Evolutionary conservation across 805 yeast genomes (phyloP).

Genomic region (Zygosaccharomyces kombuchaensis): DNA sequence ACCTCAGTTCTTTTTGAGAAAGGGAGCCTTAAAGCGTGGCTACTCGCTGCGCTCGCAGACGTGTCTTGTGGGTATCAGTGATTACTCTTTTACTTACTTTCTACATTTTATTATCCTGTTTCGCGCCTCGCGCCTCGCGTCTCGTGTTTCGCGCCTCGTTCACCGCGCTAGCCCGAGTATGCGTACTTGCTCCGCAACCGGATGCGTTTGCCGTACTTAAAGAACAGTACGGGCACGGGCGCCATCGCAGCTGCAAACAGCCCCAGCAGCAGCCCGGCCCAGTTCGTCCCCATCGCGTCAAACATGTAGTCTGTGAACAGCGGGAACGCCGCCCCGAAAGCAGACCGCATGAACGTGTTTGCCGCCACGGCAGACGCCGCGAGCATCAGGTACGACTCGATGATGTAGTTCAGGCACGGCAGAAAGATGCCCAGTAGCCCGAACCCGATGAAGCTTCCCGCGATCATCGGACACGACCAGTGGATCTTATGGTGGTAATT

Average conservation of each 20-base stretch:
- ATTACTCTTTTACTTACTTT: too few relatives aligned
- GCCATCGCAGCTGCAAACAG: slow-evolving; percentile 51
- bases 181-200: slow-evolving; percentile 60
- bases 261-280: slow-evolving; percentile 76
- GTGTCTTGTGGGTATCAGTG: too few relatives aligned
- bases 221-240: slow-evolving; percentile 67
- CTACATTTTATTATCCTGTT: too few relatives aligned
- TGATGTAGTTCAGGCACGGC: slow-evolving; percentile 64
- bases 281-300: slow-evolving; percentile 59
- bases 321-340: slow-evolving; percentile 67
- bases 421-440: slow-evolving; percentile 67
- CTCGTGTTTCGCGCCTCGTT: too few relatives aligned
- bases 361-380: slow-evolving; percentile 81
- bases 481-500: slow-evolving; percentile 63
- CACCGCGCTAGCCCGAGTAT: slow-evolving; percentile 16
- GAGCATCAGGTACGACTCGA: slow-evolving; percentile 63
- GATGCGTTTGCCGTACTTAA: slow-evolving; percentile 51
- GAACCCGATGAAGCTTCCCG: slow-evolving; percentile 60
- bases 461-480: slow-evolving; percentile 76
- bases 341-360: slow-evolving; percentile 64
- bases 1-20: too few relatives aligned
- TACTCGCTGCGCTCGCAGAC: too few relatives aligned
- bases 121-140: too few relatives aligned
- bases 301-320: slow-evolving; percentile 72
- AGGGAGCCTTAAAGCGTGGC: too few relatives aligned